Base-by-base conservation (phyloP, 75 land plant species). In the Chamaecyparis obtusa region DNA sequence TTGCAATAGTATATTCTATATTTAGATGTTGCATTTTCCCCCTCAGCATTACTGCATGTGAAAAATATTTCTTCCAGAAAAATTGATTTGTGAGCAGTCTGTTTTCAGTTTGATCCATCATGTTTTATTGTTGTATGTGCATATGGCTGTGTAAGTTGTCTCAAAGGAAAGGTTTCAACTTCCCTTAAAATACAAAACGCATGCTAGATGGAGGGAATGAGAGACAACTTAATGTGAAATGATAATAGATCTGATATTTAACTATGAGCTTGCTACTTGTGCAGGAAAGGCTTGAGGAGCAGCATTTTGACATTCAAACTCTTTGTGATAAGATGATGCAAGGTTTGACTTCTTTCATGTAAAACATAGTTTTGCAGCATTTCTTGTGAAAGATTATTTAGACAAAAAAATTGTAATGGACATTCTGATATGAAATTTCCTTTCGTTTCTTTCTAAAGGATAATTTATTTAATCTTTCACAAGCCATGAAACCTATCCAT, bases 251-350 rank as follows among this genome's bases (percentile, higher is more conserved):
- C 49, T 41, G 37, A 74, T 51, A 13, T 54, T 54, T 16, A 84
- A 35, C 64, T 15, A 55, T 51, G 37, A 43, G 85, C 30, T 55
- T 55, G 64, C 33, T 51, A 9, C 49, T 84, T 55, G 35, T 85
- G 76, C 88, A 90, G 91, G 85, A 74, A 76, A 79, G 85, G 41
- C 67, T 90, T 75, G 91, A 83, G 60, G 88, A 89, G 32, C 76
- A 89, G 30, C 55, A 51, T 51, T 83, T 90, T 44, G 78, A 86
- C 44, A 57, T 89, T 72, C 88, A 83, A 30, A 81, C 87, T 82
- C 91, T 90, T 84, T 91, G 81, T 27, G 91, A 90, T 84, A 83
- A 89, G 76, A 71, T 72, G 37, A 49, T 90, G 88, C 85, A 86
- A 89, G 91, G 91, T 90, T 43, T 30, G 76, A 32, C 32, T 87